Percentiles rank a stretch among this genome's conserved stretches.
Conservation (phyloP, 1,284 basidiomycete genomes). For the Melampsora americana region DNA sequence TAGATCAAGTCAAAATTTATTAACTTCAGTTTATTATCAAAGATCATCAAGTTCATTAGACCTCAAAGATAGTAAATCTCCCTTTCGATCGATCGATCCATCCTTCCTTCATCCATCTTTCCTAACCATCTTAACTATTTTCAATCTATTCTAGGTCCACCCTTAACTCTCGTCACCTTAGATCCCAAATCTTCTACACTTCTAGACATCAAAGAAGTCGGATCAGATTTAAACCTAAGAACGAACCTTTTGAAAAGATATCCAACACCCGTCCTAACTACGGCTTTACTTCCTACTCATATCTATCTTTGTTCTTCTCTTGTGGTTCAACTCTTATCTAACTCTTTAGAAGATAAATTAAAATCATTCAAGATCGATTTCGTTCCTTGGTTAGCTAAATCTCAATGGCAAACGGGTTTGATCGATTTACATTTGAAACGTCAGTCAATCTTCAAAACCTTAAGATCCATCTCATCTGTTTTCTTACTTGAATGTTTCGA, state of each 20-base stretch:
- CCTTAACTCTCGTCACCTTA: slow-evolving; percentile 14
- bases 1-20: slow-evolving; percentile 21
- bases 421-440: slow-evolving; percentile 14
- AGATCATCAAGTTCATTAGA: slow-evolving; percentile 11
- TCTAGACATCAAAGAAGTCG: slow-evolving; percentile 26
- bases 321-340: slow-evolving; percentile 11
- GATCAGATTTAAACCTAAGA: slow-evolving; percentile 12
- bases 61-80: slow-evolving; percentile 7
- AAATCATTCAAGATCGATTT: slow-evolving; percentile 32
- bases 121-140: not conserved
- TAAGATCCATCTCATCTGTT: no score
- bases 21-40: slow-evolving; percentile 34
- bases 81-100: not conserved
- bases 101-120: not conserved
- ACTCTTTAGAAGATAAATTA: not conserved
- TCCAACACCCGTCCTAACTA: slow-evolving; percentile 17
- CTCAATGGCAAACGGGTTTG: slow-evolving; percentile 33
- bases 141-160: not conserved
- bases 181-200: slow-evolving; percentile 24
- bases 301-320: slow-evolving; percentile 28
- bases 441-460: not conserved
- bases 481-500: no score
- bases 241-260: slow-evolving; percentile 16
- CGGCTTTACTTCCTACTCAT: slow-evolving; percentile 26
- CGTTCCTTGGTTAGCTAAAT: slow-evolving; percentile 37